These are phyloP conservation scores for Helenozyma baotianmanensis DNA, from an alignment of 805 yeast genomes.

Conservation along the genomic window DNA sequence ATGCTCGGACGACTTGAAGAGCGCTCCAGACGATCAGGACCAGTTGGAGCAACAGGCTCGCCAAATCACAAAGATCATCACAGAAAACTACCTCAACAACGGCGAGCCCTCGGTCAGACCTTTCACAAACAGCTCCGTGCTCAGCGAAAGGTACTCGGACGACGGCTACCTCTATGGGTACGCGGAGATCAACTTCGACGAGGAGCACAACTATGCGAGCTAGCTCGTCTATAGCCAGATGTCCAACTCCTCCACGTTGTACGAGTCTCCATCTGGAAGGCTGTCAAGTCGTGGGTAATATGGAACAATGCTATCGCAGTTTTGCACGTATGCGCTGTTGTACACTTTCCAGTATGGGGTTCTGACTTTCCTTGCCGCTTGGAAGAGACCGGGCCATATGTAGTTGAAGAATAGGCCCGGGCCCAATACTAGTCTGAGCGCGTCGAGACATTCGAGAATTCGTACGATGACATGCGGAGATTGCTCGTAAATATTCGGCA, in stretches of 20 bases:
- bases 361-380: constrained; percentile 87
- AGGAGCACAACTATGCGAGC: not conserved
- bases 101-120: constrained; percentile 15
- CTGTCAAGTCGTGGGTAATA: constrained; percentile 61
- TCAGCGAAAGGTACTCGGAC: constrained; percentile 9
- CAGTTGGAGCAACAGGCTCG: constrained; percentile 51
- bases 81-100: constrained; percentile 12
- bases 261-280: constrained; percentile 19
- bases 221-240: constrained; percentile 22
- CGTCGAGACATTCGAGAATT: constrained; percentile 74
- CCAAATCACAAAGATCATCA: constrained; percentile 37
- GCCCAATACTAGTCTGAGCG: constrained; percentile 69
- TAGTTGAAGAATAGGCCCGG: constrained; percentile 71
- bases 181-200: constrained; percentile 8
- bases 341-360: constrained; percentile 80
- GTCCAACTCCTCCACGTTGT: constrained; percentile 50
- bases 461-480: constrained; percentile 92
- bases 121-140: constrained; percentile 9
- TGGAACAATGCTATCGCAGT: constrained; percentile 74
- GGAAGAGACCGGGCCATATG: constrained; percentile 84
- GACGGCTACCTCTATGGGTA: constrained; percentile 12
- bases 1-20: constrained; percentile 6
- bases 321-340: constrained; percentile 71
- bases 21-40: constrained; percentile 36
- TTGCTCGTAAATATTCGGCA: constrained; percentile 90